phyloP scores from a whole-genome alignment of 2,329 filamentous ascomycete species.

The Fusarium subtropicale region DNA sequence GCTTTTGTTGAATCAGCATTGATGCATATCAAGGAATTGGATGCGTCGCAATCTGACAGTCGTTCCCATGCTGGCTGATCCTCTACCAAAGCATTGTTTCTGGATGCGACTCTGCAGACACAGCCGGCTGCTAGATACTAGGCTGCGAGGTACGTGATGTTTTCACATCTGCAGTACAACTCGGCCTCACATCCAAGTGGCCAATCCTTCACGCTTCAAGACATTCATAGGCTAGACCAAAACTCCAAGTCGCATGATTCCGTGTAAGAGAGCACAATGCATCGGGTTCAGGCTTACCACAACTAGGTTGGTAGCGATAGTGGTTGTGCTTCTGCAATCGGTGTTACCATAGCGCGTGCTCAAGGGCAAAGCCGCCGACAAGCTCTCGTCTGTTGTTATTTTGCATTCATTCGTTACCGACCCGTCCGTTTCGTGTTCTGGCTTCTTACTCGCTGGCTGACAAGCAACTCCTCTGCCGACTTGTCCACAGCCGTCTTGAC shows the following conservation, averaged over 20 bases:
- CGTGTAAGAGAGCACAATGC: constrained; percentile 31
- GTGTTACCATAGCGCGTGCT: constrained; percentile 38
- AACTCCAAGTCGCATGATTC: constrained; percentile 14
- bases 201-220: constrained; percentile 27
- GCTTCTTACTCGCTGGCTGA: constrained; percentile 25
- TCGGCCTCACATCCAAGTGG: constrained; percentile 25
- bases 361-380: constrained; percentile 36
- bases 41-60: constrained; percentile 17
- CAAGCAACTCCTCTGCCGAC: constrained; percentile 23
- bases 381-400: constrained; percentile 25
- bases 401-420: constrained; percentile 30
- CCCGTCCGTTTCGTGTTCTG: constrained; percentile 35
- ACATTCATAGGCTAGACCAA: constrained; percentile 5
- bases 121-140: constrained; percentile 14
- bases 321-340: constrained; percentile 36
- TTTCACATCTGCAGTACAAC: constrained; percentile 27
- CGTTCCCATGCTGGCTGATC: constrained; percentile 23
- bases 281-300: constrained; percentile 25
- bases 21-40: constrained; percentile 11
- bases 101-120: constrained; percentile 15
- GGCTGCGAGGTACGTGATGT: constrained; percentile 22
- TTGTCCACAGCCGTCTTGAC: constrained; percentile 42
- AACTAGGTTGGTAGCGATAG: constrained; percentile 25
- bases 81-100: constrained; percentile 11
- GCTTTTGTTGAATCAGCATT: constrained; percentile 10